A percentile compares a stretch with the other conserved stretches of the same genome.
phyloP scores from a whole-genome alignment of 805 yeast genomes.

The Kuraishia ogatae region DNA sequence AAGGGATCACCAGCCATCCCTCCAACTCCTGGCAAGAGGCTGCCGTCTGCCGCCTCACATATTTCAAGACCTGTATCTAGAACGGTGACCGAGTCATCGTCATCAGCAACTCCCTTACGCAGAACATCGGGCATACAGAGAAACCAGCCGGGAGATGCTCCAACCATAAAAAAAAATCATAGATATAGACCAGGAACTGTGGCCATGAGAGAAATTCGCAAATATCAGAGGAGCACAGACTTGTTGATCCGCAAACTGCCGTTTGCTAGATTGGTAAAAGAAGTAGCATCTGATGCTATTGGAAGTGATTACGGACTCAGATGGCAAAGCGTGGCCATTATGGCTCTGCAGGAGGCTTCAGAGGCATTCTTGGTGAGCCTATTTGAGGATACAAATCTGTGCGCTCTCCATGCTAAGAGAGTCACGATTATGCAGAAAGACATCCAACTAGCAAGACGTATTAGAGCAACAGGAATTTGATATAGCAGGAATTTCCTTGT shows the following conservation, averaged over 20 bases:
- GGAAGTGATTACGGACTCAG: slow-evolving; percentile 49
- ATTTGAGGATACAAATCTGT: slow-evolving; percentile 66
- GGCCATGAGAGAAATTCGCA: slow-evolving; percentile 62
- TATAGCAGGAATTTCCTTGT: neutral
- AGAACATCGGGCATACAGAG: slow-evolving; percentile 11
- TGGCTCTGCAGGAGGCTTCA: slow-evolving; percentile 75
- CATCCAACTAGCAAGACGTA: slow-evolving; percentile 70
- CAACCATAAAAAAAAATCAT: slow-evolving; percentile 20
- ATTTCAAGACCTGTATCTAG: neutral
- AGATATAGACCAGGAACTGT: slow-evolving; percentile 54
- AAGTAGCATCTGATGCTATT: slow-evolving; percentile 54
- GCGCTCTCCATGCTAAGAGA: slow-evolving; percentile 74
- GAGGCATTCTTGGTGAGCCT: slow-evolving; percentile 70
- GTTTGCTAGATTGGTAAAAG: slow-evolving; percentile 68
- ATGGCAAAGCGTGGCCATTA: slow-evolving; percentile 73
- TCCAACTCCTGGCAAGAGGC: neutral
- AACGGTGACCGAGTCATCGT: neutral
- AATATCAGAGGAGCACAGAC: slow-evolving; percentile 61
- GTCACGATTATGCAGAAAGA: slow-evolving; percentile 85
- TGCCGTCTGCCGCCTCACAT: neutral
- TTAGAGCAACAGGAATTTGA: slow-evolving; percentile 37
- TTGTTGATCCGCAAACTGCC: slow-evolving; percentile 64
- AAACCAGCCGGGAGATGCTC: slow-evolving; percentile 50
- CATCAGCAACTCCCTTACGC: neutral
- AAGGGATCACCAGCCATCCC: neutral